phyloP scores from a whole-genome alignment of 1,139 yeast species.

The Geotrichum histeridarum region DNA sequence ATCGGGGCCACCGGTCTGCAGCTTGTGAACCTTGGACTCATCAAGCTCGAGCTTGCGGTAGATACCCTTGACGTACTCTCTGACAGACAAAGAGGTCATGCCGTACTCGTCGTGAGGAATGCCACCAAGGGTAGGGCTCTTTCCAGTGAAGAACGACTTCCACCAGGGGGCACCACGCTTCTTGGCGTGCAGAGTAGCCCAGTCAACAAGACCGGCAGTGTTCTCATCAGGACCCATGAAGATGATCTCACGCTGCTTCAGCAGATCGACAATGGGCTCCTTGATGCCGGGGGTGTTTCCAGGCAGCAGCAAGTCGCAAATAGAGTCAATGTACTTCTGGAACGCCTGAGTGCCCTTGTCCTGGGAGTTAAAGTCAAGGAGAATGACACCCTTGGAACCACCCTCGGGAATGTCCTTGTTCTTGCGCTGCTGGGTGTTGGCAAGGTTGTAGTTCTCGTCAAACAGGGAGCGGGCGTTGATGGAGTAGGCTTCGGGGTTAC shows the following conservation, averaged over 20 bases:
- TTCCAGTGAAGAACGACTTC: conserved; percentile 97
- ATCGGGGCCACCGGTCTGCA: conserved; percentile 99
- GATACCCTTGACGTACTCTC: conserved; percentile 85
- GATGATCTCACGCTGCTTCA: conserved; percentile 78
- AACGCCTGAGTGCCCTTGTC: conserved; percentile 80
- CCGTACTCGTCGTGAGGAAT: conserved; percentile 98
- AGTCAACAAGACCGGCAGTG: conserved; percentile 89
- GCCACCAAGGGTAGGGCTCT: conserved; percentile 88
- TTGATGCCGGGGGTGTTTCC: conserved; percentile 69
- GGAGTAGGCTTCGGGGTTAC: conserved; percentile 79
- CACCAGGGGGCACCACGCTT: conserved; percentile 96
- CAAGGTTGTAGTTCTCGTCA: conserved; percentile 94
- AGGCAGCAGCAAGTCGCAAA: conserved; percentile 78
- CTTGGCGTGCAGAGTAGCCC: conserved; percentile 98
- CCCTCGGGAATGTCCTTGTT: conserved; percentile 99
- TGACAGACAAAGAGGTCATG: conserved; percentile 92
- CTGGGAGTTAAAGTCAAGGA: conserved; percentile 72
- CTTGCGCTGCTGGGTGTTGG: conserved; percentile 92
- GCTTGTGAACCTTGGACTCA: conserved; percentile 60
- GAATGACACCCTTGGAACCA: conserved; percentile 95
- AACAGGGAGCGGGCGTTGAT: conserved; percentile 82
- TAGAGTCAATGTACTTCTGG: conserved; percentile 86
- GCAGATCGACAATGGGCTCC: conserved; percentile 79
- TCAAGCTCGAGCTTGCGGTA: conserved; percentile 69
- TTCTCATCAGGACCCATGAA: conserved; percentile 99